Evolutionary conservation across 805 yeast species (phyloP), one percentile per base, ranked within the genome.

Genomic region (Myxozyma lipomycoides): DNA sequence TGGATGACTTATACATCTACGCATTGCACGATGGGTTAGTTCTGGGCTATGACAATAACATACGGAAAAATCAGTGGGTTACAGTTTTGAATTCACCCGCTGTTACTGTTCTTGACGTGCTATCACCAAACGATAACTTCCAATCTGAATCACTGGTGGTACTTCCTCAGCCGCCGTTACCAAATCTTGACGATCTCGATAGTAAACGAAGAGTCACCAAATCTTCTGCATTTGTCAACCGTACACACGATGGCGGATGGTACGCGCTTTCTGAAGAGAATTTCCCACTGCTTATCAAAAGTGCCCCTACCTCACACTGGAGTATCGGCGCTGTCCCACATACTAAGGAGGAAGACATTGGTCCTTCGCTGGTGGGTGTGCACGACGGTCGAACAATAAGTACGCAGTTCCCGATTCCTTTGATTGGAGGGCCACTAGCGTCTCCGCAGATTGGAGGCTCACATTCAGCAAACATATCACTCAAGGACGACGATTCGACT

Each of bases 11-110:
- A 2, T 85, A 84, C 58, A 80, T 91, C 55, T 82, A 91, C 4
- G 95, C 97, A 1, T 81, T 87, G 63, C 86, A 84, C 62, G 95
- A 88, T 64, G 81, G 78, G 49, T 79, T 95, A 0, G 67, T 91
- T 15, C 67, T 90, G 48, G 96, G 95, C 0, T 58, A 67, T 39
- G 86, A 86, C 63, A 70, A 79, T 12, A 74, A 78, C 46, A 70
- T 78, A n/a, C 84, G 83, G 25, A 18, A 51, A n/a, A 38, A 49
- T 23, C 30, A 47, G 6, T 57, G 61, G 70, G 61, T 49, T 26
- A 48, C 35, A 45, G 50, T 24, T 55, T 54, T 30, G 43, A 46
- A 36, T n/a, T 52, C 30, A 3, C 49, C 32, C 30, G 51, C 59
- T 44, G 40, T 52, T 51, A 4, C 59, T 55, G 4, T 70, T 70